Conservation (phyloP, 306 rosid species). For the Lablab purpureus region DNA sequence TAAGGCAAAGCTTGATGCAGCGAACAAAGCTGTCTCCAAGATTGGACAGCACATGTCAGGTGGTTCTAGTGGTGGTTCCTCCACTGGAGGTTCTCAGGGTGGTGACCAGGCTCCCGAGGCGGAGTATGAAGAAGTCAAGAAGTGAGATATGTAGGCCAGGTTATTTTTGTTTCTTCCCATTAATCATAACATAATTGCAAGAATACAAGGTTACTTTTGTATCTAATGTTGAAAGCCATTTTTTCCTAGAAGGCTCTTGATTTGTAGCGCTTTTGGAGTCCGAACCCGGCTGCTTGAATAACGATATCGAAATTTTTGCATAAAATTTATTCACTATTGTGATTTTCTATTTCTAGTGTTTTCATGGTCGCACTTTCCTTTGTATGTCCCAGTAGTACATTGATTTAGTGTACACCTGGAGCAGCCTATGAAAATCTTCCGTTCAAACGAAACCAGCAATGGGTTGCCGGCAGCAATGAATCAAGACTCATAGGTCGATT, state of each 20-base stretch:
- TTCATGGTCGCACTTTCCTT: no score
- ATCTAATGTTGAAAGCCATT: constrained; percentile 41
- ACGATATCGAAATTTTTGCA: constrained; percentile 22
- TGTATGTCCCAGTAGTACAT: no score
- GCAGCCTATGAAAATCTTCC: no score
- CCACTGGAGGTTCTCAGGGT: constrained; percentile 71
- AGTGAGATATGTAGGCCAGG: constrained; percentile 49
- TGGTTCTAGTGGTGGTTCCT: constrained; percentile 63
- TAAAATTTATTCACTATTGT: background rate
- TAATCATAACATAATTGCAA: background rate
- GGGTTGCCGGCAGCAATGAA: no score
- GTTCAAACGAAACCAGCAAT: no score
- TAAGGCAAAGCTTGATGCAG: constrained; percentile 72
- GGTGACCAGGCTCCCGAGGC: constrained; percentile 87
- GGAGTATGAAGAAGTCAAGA: constrained; percentile 90
- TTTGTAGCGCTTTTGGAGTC: constrained; percentile 32
- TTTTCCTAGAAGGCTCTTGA: constrained; percentile 36
- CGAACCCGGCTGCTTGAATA: constrained; percentile 9
- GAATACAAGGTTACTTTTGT: constrained; percentile 45
- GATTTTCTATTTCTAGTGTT: background rate
- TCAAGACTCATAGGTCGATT: no score
- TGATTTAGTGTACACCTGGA: no score
- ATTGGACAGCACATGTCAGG: constrained; percentile 87
- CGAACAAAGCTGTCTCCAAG: constrained; percentile 88
- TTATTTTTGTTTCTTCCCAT: constrained; percentile 15